Evolutionary conservation across 2,329 filamentous ascomycete genomes (phyloP).

Genomic region (Pseudocercospora fijiensis): DNA sequence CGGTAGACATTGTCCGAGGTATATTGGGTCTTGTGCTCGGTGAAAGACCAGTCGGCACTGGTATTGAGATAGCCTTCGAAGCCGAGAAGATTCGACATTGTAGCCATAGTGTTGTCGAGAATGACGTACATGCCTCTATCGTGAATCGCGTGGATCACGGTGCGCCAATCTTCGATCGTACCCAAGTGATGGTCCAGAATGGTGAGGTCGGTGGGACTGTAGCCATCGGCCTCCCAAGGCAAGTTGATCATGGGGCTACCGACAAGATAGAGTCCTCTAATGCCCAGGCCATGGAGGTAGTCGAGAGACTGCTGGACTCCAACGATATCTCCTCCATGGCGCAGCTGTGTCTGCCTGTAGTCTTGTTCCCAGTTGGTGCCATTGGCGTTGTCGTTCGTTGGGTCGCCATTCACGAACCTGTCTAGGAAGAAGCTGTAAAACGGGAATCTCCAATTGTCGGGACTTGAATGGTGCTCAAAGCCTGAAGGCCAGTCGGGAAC

Average conservation of each 20-base stretch:
- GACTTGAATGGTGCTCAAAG: constrained; percentile 53
- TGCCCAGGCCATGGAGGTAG: constrained; percentile 64
- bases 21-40: constrained; percentile 60
- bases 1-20: constrained; percentile 56
- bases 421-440: constrained; percentile 66
- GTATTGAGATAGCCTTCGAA: constrained; percentile 61
- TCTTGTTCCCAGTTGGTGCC: constrained; percentile 62
- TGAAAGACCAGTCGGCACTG: constrained; percentile 55
- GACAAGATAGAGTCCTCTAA: constrained; percentile 61
- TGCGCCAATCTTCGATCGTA: constrained; percentile 58
- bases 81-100: constrained; percentile 63
- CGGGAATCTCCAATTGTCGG: constrained; percentile 63
- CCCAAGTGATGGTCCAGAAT: constrained; percentile 64
- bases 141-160: constrained; percentile 61
- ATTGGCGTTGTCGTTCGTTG: constrained; percentile 63
- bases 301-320: constrained; percentile 61
- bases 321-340: constrained; percentile 61
- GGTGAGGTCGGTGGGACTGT: constrained; percentile 58
- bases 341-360: constrained; percentile 59
- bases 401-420: constrained; percentile 64
- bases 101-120: constrained; percentile 65
- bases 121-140: constrained; percentile 63
- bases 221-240: constrained; percentile 64
- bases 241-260: constrained; percentile 64
- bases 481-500: constrained; percentile 45